phyloP scores from a whole-genome alignment of 2,329 filamentous ascomycete genomes.

The Bretziella fagacearum region DNA sequence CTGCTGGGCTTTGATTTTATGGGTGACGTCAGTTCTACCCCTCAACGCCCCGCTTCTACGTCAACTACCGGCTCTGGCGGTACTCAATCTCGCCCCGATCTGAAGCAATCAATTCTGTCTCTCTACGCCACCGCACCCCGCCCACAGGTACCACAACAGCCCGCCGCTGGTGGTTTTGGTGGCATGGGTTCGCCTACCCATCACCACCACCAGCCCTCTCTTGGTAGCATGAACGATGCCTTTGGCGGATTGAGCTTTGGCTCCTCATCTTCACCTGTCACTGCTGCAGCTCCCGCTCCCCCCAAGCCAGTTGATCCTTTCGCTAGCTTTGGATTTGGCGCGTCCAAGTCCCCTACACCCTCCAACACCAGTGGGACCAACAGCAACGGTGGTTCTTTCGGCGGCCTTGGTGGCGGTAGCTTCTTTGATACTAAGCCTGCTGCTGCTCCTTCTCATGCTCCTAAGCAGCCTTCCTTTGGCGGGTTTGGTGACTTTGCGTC shows the following conservation, averaged over 20 bases:
- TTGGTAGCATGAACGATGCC: conserved; percentile 59
- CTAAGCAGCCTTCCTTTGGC: conserved; percentile 35
- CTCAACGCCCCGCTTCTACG: conserved; percentile 57
- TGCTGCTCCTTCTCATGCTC: conserved; percentile 23
- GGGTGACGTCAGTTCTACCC: conserved; percentile 51
- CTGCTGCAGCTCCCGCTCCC: conserved; percentile 23
- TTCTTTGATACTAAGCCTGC: conserved; percentile 58
- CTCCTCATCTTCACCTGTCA: conserved; percentile 18
- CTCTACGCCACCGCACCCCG: conserved; percentile 76
- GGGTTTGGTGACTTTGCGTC: conserved; percentile 52
- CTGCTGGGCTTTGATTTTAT: conserved; percentile 86
- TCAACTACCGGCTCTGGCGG: conserved; percentile 43
- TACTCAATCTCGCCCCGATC: conserved; percentile 65
- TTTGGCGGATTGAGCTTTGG: conserved; percentile 35
- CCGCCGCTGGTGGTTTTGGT: conserved; percentile 46
- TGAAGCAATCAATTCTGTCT: conserved; percentile 95
- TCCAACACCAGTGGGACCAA: conserved; percentile 21
- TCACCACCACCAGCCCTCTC: conserved; percentile 30
- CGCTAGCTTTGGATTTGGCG: conserved; percentile 35
- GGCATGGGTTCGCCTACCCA: conserved; percentile 45
- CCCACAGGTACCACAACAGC: conserved; percentile 41
- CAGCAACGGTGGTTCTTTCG: not conserved
- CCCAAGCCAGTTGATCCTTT: conserved; percentile 38
- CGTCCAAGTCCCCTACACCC: conserved; percentile 21
- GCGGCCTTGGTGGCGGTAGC: conserved; percentile 50